Base-by-base conservation (phyloP, 1,139 yeast species). In the Nakaseomyces nivariensis region DNA sequence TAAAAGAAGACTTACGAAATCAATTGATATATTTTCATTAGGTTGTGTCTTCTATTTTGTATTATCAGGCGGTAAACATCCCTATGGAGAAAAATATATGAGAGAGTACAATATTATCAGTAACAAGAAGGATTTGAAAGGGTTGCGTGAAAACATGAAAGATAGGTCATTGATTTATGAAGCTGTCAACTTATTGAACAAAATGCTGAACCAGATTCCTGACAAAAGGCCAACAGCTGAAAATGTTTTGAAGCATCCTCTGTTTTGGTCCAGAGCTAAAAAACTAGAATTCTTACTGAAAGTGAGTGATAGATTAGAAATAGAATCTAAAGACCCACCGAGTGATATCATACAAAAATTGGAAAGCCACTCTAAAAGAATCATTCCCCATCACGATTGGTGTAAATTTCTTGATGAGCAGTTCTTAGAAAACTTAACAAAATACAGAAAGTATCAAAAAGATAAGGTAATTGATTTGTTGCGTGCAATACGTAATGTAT, bases 21-120 rank as follows among this genome's bases (percentile, higher is more conserved):
- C 96, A 0, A 87, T 94, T 53, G 99, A 92, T 67, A 85, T 92
- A 4, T 92, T 94, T 63, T 86, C 97, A 0, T 72, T 90, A 55
- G 99, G 98, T 0, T 94, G 98, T 69, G 94, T 92, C 0, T 94
- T 87, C 63, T 90, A 78, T 64, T 94, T 89, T 63, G 85, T 90
- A 40, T 68, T 94, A 44, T 78, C 96, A 0, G 78, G 78, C 11
- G 98, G 99, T 0, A 66, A 69, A n/a, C 98, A 92, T 71, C 98
- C 98, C 3, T 92, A 87, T 71, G 98, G 98, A 10, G 95, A 86
- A 60, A 73, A 88, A 49, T 89, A 87, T 58, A 68, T 84, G 59
- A 75, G 98, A 48, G 97, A 92, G 62, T 94, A 85, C 17, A 89
- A 92, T 62, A 90, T 92, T 37, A 81, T 89, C 52, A 85, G 80